Evolutionary conservation across 805 yeast species (phyloP), one percentile per base, ranked within the genome.

Genomic region (Teunomyces funiuensis): DNA sequence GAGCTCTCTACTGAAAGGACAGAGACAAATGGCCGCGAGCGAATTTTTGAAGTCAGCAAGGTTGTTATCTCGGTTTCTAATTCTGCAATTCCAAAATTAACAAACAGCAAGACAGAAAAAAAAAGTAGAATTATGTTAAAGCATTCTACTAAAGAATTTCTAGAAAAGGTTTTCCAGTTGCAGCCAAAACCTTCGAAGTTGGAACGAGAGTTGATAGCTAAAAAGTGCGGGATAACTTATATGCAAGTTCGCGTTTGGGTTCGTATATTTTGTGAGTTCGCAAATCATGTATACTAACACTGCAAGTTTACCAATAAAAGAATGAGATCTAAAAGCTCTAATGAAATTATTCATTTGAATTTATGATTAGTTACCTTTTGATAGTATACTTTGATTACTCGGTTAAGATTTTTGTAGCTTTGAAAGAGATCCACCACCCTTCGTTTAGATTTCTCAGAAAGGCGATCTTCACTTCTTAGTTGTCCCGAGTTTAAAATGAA

Each of bases 231-330:
- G 1, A 36, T 62, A 6, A 48, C 60, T 1, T 52, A 57, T 1
- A 39, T 53, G 3, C 67, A 63, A 44, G 65, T 64, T 2, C 49
- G 68, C 6, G 63, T 60, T 2, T 63, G 69, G 69, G 64, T 59
- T 53, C 28, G 63, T 57, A 27, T n/a, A n/a, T 22, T 15, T 7
- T 36, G 6, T 8, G 7, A n/a, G 19, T 8, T n/a, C 9, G 6
- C 7, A 13, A 3, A 11, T 9, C 22, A 7, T 8, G 16, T 6
- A 8, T 33, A 49, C 53, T 42, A 44, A 45, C 47, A 17, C 16
- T 9, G 15, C 8, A 37, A 55, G 63, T 62, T 63, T 36, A 59
- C 63, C 1, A 63, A 62, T 33, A 57, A 55, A 39, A 47, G 67
- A 41, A 57, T 54, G 56, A 47, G 61, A 14, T 48, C 53, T 2